These are phyloP conservation scores for Silene coronaria DNA, from an alignment of 179 eudicot species.

Conservation along the genomic window DNA sequence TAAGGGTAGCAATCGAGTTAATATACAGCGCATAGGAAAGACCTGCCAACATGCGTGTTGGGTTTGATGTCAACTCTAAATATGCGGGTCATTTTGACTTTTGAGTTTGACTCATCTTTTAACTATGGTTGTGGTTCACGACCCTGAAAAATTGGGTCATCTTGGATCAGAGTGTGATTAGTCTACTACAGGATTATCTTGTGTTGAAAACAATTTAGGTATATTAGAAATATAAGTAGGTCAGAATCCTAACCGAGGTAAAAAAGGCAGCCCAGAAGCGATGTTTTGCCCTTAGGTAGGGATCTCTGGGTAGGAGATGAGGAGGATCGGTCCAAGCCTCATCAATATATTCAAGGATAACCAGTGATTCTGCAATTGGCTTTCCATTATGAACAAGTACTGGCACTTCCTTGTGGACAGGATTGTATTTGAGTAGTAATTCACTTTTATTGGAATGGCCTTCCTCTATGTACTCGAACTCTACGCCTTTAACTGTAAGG, in stretches of 20 bases:
- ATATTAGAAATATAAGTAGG: neutral
- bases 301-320: conserved; percentile 31
- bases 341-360: conserved; percentile 33
- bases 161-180: neutral
- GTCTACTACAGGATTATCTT: neutral
- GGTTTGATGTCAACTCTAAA: neutral
- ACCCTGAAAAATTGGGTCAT: neutral
- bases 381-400: conserved; percentile 30
- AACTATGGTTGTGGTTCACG: neutral
- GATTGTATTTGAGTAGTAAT: conserved; percentile 24
- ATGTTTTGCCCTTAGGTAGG: conserved; percentile 25
- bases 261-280: conserved; percentile 31
- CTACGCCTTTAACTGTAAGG: conserved; percentile 25
- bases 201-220: neutral
- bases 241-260: conserved; percentile 12
- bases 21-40: too few relatives aligned
- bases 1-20: neutral
- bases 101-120: neutral
- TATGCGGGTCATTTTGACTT: neutral
- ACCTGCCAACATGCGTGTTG: too few relatives aligned
- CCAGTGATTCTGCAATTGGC: conserved; percentile 21
- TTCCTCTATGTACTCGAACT: conserved; percentile 30
- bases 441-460: conserved; percentile 26
- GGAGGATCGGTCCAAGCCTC: conserved; percentile 27
- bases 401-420: conserved; percentile 35